Evolutionary conservation across 1,284 basidiomycete genomes (phyloP).

Genomic region (Marasmius oreades): DNA sequence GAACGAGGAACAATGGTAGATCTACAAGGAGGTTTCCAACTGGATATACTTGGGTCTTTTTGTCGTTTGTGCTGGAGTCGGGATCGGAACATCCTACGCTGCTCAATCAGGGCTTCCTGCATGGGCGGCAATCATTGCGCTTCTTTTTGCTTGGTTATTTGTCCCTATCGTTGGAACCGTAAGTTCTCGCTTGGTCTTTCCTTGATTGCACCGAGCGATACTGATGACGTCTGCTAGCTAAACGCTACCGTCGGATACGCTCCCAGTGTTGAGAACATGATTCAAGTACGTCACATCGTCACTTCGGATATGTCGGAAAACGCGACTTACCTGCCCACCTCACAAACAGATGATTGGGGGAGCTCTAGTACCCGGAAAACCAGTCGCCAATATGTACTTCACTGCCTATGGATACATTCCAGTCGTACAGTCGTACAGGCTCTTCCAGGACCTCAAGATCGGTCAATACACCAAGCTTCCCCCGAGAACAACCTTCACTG

Average conservation of each 20-base stretch:
- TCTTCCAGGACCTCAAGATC: conserved; percentile 42
- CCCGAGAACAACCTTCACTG: conserved; percentile 40
- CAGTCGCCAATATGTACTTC: conserved; percentile 41
- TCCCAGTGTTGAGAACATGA: conserved; percentile 19
- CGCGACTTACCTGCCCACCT: neutral
- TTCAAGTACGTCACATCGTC: conserved; percentile 10
- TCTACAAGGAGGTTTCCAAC: conserved; percentile 43
- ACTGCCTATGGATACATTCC: conserved; percentile 22
- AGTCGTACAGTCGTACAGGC: conserved; percentile 24
- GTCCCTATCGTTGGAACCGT: conserved; percentile 39
- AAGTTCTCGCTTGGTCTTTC: conserved; percentile 15
- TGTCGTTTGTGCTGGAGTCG: conserved; percentile 29
- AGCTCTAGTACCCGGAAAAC: conserved; percentile 37
- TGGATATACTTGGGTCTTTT: conserved; percentile 43
- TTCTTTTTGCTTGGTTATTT: conserved; percentile 39
- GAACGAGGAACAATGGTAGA: conserved; percentile 19
- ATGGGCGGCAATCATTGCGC: conserved; percentile 39
- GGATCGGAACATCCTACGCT: conserved; percentile 38
- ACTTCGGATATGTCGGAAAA: neutral
- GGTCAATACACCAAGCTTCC: conserved; percentile 51
- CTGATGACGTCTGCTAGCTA: conserved; percentile 1
- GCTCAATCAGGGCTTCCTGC: conserved; percentile 43
- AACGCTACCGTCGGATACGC: conserved; percentile 21
- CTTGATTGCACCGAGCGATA: neutral
- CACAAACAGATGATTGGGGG: conserved; percentile 33